Base-by-base conservation (phyloP, 1,139 yeast species). In the Arxiozyma slooffiae region DNA sequence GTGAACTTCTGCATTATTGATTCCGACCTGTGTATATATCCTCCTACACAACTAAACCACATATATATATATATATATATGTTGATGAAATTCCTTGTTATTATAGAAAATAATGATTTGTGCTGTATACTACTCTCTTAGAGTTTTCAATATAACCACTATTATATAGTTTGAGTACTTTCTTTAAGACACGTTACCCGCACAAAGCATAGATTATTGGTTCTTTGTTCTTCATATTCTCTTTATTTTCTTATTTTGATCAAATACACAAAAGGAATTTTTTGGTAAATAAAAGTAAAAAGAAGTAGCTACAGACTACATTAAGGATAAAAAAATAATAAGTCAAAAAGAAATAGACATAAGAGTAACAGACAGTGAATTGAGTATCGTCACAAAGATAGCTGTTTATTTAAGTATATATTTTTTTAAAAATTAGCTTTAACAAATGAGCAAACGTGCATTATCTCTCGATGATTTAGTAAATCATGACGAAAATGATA, bases 391-490 rank as follows among this genome's bases (percentile, higher is more conserved):
- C 11, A 16, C n/a, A 11, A 30, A 30, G 14, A 30, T 11, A 30
- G 14, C 3, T 4, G 11, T 30, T 14, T 11, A 11, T 30, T n/a
- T n/a, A n/a, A n/a, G n/a, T n/a, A n/a, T n/a, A n/a, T n/a, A n/a
- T n/a, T n/a, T n/a, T 14, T 14, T 30, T 11, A 30, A 6, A 4
- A 30, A 11, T 11, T 30, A 30, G 17, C 22, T 16, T 22, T 20
- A 17, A 30, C 34, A 17, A 21, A 53, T 53, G 56, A 52, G 62
- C 1, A 63, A 62, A 41, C 60, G 68, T 41, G 67, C 65, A 4
- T 50, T 64, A 36, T 65, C 70, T 3, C 49, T 66, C 45, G 67
- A 62, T 46, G 68, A 66, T 50, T 48, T 66, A 48, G 69, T 66
- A 18, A 64, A 66, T 50, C 68, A 65, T 51, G 69, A 65, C 43